These are phyloP conservation scores for Russula sp. DNA, from an alignment of 768 basidiomycete species.

Conservation along the genomic window DNA sequence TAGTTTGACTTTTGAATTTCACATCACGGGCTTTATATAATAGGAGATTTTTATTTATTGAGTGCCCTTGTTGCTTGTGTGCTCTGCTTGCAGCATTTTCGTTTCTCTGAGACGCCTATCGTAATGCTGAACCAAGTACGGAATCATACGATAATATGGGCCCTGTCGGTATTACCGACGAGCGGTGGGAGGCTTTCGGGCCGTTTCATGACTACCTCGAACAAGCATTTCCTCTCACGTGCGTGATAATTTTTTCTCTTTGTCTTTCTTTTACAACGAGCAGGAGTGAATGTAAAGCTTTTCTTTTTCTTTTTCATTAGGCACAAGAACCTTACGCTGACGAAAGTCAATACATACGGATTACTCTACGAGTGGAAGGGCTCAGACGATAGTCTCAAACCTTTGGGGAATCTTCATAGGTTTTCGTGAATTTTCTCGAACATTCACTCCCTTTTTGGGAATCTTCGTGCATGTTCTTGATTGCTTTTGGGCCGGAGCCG, in stretches of 20 bases:
- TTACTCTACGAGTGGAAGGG: slow-evolving; percentile 62
- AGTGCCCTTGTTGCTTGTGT: no score
- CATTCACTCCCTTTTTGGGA: no score
- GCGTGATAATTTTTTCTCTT: slow-evolving; percentile 29
- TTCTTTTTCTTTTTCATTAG: slow-evolving; percentile 40
- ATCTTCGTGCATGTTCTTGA: no score
- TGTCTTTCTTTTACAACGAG: background rate
- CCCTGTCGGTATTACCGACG: slow-evolving; percentile 49
- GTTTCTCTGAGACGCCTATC: background rate
- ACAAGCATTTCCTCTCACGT: slow-evolving; percentile 62
- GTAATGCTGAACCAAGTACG: slow-evolving; percentile 39
- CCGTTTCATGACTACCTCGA: slow-evolving; percentile 45
- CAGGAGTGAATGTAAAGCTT: background rate
- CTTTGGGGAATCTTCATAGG: no score
- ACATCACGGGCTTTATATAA: no score
- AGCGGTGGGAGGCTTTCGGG: slow-evolving; percentile 44
- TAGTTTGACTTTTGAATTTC: no score
- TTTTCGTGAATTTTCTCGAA: no score
- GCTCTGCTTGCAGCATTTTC: background rate
- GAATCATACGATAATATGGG: slow-evolving; percentile 52
- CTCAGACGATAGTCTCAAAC: slow-evolving; percentile 48
- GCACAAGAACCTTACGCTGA: slow-evolving; percentile 49
- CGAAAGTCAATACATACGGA: slow-evolving; percentile 59
- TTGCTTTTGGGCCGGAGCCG: no score
- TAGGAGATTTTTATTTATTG: no score